Evolutionary conservation across 768 basidiomycete genomes (phyloP), one percentile per base, ranked within the genome.

Genomic region (Mycena albidolilacea): DNA sequence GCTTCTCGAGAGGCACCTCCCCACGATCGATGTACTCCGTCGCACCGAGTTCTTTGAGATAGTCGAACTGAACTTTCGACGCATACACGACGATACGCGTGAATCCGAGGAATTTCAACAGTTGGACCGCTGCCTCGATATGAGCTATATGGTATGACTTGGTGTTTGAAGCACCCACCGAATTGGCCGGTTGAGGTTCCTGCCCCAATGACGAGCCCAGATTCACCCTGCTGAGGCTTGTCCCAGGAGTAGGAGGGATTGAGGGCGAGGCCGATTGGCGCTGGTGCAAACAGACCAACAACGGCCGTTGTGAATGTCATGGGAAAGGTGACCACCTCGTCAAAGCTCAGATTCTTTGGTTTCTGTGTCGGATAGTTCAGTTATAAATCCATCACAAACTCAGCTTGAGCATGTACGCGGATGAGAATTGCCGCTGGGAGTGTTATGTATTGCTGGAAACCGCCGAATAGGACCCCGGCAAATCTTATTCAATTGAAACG

Each of bases 41-140:
- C 37, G 84, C 82, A 0, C 81, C 79, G 4, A 84, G 76, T 19
- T 69, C 65, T n/a, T 82, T 77, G 15, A 88, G 81, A 39, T 83
- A 79, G 12, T 79, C 79, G 21, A 83, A 78, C 9, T 83, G 78
- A 17, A 84, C 85, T 30, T 81, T 80, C 44, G 84, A 80, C 9
- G 82, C 80, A 44, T 82, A 78, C 41, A 73, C 84, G 60, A 75
- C 80, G 64, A 82, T 81, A 9, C 79, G 81, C 11, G 79, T 83
- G 71, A 86, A 86, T 41, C 85, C 85, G 7, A 83, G 17, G 64
- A 66, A 66, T 57, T 44, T 55, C 15, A 66, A 23, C 52, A 66
- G 54, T 8, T 66, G 64, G 21, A 66, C 52, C 2, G 64, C 64
- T 66, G 64, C 6, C 4, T 57, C 10, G 9, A 7, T 35, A 11